Base-by-base conservation (phyloP, 2,329 filamentous ascomycete species). In the Hypocreales sp. region DNA sequence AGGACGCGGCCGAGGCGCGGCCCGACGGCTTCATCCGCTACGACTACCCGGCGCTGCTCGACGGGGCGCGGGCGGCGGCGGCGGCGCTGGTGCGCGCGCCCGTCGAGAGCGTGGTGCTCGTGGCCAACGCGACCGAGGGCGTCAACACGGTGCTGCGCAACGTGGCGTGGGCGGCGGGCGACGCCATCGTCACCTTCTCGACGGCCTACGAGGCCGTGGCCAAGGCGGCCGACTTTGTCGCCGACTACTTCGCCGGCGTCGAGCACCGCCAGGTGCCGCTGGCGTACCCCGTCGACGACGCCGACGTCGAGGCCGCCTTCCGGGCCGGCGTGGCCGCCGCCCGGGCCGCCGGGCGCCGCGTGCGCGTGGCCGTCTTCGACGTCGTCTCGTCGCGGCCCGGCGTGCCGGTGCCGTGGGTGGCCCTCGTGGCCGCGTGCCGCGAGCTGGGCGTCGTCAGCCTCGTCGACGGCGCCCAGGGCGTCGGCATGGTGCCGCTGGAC, bases 401-500 rank as follows among this genome's bases (percentile, higher is more conserved):
- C 1, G 64, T 92, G 0, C 57, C 74, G 3, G 72, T 93, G 40
- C 87, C 87, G 0, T 93, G 80, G 51, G 73, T 86, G 46, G 52
- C 49, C 2, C 53, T 93, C 31, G 63, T 67, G 2, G 47, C 51
- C 7, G 61, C 67, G 1, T 93, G 84, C 47, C 65, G 61, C 24
- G 65, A 75, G 31, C 57, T 75, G 15, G 70, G 67, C 0, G 56
- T 94, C 4, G 45, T 87, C 29, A 84, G 77, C 40, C 57, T 82
- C 13, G 60, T 94, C 20, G 87, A 95, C 46, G 86, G 71, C 11
- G 87, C 87, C 0, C 87, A 95, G 51, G 77, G 78, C 1, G 56
- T 92, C 15, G 87, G 87, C 2, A 78, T 90, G 51, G 63, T 93
- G 7, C 60, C 66, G 1, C 50, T 94, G 7, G 69, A 92, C 48